These are phyloP conservation scores for Hypoxylon lienhwacheense DNA, from an alignment of 495 filamentous ascomycete genomes.

Conservation along the genomic window DNA sequence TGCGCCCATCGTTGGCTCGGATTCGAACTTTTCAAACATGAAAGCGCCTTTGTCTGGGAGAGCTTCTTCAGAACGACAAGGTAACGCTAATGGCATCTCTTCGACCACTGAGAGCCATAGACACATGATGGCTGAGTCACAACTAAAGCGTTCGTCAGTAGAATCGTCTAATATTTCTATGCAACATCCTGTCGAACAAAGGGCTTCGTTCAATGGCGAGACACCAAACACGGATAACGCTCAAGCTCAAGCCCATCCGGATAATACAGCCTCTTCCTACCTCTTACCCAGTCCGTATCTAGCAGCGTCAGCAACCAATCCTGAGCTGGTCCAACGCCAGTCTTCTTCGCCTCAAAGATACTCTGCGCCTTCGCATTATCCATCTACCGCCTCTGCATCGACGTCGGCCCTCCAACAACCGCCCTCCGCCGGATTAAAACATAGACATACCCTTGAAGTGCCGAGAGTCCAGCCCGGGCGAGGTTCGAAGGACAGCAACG, in stretches of 20 bases:
- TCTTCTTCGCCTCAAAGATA: slow-evolving; percentile 60
- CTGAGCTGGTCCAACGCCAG: slow-evolving; percentile 47
- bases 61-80: slow-evolving; percentile 24
- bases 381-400: slow-evolving; percentile 51
- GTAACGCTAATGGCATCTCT: slow-evolving; percentile 11
- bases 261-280: slow-evolving; percentile 14
- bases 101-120: slow-evolving; percentile 24
- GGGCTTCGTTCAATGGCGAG: slow-evolving; percentile 39
- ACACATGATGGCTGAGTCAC: slow-evolving; percentile 30
- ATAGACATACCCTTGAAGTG: slow-evolving; percentile 90
- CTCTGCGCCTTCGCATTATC: slow-evolving; percentile 70
- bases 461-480: slow-evolving; percentile 58
- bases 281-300: slow-evolving; percentile 35
- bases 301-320: slow-evolving; percentile 47
- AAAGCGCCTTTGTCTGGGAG: slow-evolving; percentile 20
- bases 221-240: slow-evolving; percentile 34
- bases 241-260: slow-evolving; percentile 15
- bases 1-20: slow-evolving; percentile 7
- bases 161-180: slow-evolving; percentile 38
- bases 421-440: slow-evolving; percentile 58
- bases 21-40: slow-evolving; percentile 23
- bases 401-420: slow-evolving; percentile 47
- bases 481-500: slow-evolving; percentile 60
- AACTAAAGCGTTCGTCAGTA: slow-evolving; percentile 33
- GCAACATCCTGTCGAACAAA: slow-evolving; percentile 42